phyloP scores from a whole-genome alignment of 177 flowering plant genomes.

The Vitis hybrid region DNA sequence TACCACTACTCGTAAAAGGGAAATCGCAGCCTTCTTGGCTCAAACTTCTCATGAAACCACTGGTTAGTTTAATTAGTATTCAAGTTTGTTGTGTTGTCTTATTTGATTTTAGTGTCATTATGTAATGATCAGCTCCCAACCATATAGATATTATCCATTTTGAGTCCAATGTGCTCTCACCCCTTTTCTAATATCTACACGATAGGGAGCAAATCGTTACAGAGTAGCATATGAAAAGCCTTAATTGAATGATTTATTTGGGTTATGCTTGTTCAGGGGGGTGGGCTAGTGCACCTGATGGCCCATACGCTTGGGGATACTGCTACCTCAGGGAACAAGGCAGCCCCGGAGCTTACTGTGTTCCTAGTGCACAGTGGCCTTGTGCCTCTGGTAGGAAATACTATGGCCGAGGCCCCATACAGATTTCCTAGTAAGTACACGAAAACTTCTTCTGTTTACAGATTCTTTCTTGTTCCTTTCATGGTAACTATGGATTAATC shows the following conservation, averaged over 20 bases:
- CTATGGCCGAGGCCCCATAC: constrained; percentile 54
- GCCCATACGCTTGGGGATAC: constrained; percentile 56
- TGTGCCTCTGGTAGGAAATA: constrained; percentile 40
- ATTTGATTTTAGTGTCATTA: background rate
- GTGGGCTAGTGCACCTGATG: constrained; percentile 48
- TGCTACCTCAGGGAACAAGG: constrained; percentile 31
- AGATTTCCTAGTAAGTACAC: constrained; percentile 35
- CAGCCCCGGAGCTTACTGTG: constrained; percentile 21
- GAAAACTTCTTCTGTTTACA: background rate
- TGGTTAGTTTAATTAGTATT: constrained; percentile 16
- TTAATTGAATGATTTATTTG: background rate
- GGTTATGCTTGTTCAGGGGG: constrained; percentile 26
- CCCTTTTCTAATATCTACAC: too few species aligned
- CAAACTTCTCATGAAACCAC: constrained; percentile 69
- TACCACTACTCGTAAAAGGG: constrained; percentile 36
- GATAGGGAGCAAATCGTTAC: background rate
- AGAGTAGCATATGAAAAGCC: background rate
- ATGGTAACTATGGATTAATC: background rate
- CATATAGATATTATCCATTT: too few species aligned
- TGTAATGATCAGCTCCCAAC: background rate
- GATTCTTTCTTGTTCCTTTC: background rate
- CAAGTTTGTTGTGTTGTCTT: background rate
- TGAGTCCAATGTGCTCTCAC: too few species aligned
- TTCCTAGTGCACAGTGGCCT: constrained; percentile 20
- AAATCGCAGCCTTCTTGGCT: constrained; percentile 63